Base-by-base conservation (phyloP, 2,329 filamentous ascomycete genomes). In the Nannizziopsis arthrosporioides region DNA sequence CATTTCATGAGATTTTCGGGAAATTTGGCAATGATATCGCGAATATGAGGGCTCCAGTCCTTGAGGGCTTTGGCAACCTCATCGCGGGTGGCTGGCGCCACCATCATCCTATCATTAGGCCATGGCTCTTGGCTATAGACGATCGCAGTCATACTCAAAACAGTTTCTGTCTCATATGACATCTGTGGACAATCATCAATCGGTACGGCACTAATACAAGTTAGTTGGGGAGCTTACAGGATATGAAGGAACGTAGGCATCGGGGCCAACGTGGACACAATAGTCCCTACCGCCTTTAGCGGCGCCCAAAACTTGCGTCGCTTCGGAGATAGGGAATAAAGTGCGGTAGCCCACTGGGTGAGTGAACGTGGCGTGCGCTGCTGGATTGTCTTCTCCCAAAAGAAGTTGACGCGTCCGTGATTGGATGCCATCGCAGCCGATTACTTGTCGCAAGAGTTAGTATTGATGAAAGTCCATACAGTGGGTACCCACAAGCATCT, bases 381-480 rank as follows among this genome's bases (percentile, higher is more conserved):
- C 65, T 0, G 72, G 68, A 50, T 71, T 61, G 17, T 66, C 61
- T 2, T 67, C 58, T 0, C 73, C 75, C 2, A 81, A 63, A 4
- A 83, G 60, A 11, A 76, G 59, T 27, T 72, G 59, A 6, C 80
- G 68, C 2, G 75, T 68, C 2, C 68, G 65, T 0, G 75, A 78
- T 57, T 78, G 78, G 56, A 84, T 79, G 0, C 80, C 80, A 60
- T 84, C 80, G 57, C 77, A 80, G 4, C 76, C 79, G 48, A 83
- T 56, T n/a, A 42, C 39, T 42, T 42, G 6, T 27, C 22, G n/a
- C 53, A 54, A 58, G 50, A 30, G 10, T 67, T 0, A 79, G 10
- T 18, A 38, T 32, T 35, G 12, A 17, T 17, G 14, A 12, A 44
- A 19, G 7, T 5, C 17, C 9, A 27, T 38, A 18, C 3, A 38